Conservation (phyloP, 345 rosid genomes). For the Eucalyptus regnans region DNA sequence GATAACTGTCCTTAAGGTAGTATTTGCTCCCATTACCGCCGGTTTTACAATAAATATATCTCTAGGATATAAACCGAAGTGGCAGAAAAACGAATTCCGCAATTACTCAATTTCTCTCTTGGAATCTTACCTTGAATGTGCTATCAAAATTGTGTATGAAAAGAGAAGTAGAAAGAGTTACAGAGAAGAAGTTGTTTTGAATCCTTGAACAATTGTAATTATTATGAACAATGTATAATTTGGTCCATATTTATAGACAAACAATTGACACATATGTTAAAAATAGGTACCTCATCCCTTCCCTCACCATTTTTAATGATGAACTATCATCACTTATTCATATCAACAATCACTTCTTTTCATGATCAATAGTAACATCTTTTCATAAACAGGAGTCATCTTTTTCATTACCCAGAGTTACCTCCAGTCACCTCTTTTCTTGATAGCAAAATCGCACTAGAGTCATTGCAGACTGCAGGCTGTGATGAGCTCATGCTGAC, state of each 20-base stretch:
- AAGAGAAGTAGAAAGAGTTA: background rate
- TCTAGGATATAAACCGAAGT: rapidly evolving
- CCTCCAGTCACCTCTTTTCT: background rate
- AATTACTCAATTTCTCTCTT: background rate
- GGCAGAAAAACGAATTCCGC: background rate
- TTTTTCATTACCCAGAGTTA: background rate
- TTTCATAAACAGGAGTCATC: background rate
- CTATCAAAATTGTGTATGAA: background rate
- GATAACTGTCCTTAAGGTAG: no score
- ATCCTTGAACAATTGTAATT: background rate
- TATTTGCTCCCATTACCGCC: no score
- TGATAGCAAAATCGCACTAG: background rate
- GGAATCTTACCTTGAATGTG: background rate
- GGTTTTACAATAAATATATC: no score
- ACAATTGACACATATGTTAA: no score
- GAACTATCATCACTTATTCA: no score
- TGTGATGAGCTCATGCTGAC: background rate
- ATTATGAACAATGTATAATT: no score
- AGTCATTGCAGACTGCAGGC: background rate
- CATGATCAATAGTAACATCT: rapidly evolving
- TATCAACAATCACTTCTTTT: background rate
- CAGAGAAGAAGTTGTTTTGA: background rate
- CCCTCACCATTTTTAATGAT: background rate
- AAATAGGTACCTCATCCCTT: background rate
- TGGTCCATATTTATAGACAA: background rate